Base-by-base conservation (phyloP, 345 rosid species). In the Rhizophora mangle region DNA sequence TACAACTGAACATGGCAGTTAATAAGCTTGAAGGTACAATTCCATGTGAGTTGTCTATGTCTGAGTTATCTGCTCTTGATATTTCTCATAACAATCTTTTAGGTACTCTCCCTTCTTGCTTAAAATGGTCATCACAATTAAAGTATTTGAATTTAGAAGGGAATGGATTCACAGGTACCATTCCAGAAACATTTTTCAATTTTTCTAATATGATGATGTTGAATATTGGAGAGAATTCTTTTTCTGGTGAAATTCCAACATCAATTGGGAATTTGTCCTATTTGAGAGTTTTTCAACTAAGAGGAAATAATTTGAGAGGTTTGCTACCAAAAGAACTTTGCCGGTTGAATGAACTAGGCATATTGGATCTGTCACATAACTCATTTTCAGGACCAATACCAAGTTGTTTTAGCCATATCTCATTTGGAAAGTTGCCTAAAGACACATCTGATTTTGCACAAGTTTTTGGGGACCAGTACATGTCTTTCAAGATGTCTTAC, bases 351-450 rank as follows among this genome's bases (percentile, higher is more conserved):
- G 24, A 24, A 24, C 24, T 24, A 24, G 1, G 24, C 1, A 24
- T 24, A 24, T 8, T 65, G 69, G 69, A 65, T 65, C 60, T 65
- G 13, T 51, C 47, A 4, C 21, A 53, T 3, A 65, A 65, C 37
- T 13, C 32, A 6, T 51, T 65, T 8, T 65, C 59, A 30, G 60
- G 60, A 19, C 54, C 69, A 4, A 29, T 65, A 32, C 60, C 69
- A 9, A 58, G 0, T 1, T 65, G 60, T 43, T 34, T 65, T 19
- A 30, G 11, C 10, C 32, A 10, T 8, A 20, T 65, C 43, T 7
- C 60, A 6, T 65, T 65, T 24, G 18, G 47, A 13, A 37, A 37
- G 13, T 3, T 1, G 24, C 24, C 1, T 24, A 24, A 24, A 24
- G 24, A 1, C 24, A 24, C 24, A 24, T 24, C 1, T 24, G 24